A percentile compares a stretch with the other conserved stretches of the same genome.
Conservation (phyloP, 208 protist species). For the Wallacemonas collosoma region DNA sequence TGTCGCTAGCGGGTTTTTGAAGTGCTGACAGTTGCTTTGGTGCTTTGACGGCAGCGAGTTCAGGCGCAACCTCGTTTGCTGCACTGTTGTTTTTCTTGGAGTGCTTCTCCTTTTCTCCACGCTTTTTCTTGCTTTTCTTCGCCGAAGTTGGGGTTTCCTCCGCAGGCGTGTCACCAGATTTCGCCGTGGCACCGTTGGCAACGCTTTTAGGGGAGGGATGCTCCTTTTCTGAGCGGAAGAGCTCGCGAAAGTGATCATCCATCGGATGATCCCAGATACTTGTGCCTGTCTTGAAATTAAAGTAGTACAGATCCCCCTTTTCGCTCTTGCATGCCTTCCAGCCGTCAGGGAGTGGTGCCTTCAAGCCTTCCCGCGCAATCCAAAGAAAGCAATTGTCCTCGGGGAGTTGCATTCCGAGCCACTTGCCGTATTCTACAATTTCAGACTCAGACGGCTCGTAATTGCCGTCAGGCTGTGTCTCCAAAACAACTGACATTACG, state of each 20-base stretch:
- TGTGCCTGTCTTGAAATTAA: constrained; percentile 93
- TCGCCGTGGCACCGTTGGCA: constrained; percentile 25
- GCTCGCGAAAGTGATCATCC: constrained; percentile 92
- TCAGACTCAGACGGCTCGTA: constrained; percentile 94
- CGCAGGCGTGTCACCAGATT: neutral
- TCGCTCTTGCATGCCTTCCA: constrained; percentile 95
- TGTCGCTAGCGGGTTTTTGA: constrained; percentile 17
- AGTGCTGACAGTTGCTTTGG: constrained; percentile 28
- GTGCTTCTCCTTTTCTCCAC: constrained; percentile 12
- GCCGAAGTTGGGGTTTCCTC: constrained; percentile 2
- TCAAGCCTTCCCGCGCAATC: constrained; percentile 94
- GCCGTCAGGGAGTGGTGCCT: constrained; percentile 92
- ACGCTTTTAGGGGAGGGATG: constrained; percentile 37
- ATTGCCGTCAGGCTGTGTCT: constrained; percentile 72
- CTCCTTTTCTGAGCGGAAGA: constrained; percentile 66
- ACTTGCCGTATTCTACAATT: constrained; percentile 94
- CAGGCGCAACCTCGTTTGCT: constrained; percentile 9
- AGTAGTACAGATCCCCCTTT: constrained; percentile 95
- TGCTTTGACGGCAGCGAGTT: constrained; percentile 24
- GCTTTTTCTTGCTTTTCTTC: constrained; percentile 32
- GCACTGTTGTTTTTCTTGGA: constrained; percentile 1
- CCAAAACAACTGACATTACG: constrained; percentile 83
- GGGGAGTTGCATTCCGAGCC: constrained; percentile 94
- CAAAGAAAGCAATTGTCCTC: constrained; percentile 91
- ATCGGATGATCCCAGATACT: constrained; percentile 96